A percentile compares a stretch with the other conserved stretches of the same genome.
Conservation (phyloP, 148 eudicot genomes). For the Persicaria tinctoria region DNA sequence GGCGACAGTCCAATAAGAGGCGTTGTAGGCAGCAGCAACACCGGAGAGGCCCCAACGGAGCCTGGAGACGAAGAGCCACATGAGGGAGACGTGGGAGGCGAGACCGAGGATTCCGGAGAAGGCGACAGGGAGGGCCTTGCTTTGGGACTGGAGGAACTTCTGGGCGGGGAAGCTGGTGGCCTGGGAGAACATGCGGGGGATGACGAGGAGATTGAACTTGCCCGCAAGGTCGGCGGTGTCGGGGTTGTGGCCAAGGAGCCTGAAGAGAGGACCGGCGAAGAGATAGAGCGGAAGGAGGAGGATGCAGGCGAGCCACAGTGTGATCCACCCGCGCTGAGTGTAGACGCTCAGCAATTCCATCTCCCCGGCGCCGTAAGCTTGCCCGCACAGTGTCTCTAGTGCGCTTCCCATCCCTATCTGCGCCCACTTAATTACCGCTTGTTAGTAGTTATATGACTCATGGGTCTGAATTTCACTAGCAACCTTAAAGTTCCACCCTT, state of each 20-base stretch:
- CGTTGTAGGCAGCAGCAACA: slow-evolving; percentile 55
- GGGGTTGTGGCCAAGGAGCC: slow-evolving; percentile 54
- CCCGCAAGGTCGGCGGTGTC: slow-evolving; percentile 67
- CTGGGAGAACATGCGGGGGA: slow-evolving; percentile 59
- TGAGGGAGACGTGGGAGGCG: slow-evolving; percentile 25
- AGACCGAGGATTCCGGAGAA: slow-evolving; percentile 43
- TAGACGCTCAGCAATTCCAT: slow-evolving; percentile 59
- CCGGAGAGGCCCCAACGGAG: slow-evolving; percentile 58
- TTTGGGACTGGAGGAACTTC: slow-evolving; percentile 74
- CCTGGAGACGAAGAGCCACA: slow-evolving; percentile 46
- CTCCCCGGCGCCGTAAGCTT: slow-evolving; percentile 83
- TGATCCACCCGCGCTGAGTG: slow-evolving; percentile 77
- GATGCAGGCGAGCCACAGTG: slow-evolving; percentile 35
- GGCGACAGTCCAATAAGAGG: slow-evolving; percentile 40
- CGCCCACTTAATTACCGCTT: slow-evolving; percentile 9
- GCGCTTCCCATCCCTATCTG: slow-evolving; percentile 96
- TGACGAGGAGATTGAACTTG: slow-evolving; percentile 31
- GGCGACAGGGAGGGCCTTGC: slow-evolving; percentile 50
- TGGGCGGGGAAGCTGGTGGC: slow-evolving; percentile 63
- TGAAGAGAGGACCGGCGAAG: slow-evolving; percentile 51
- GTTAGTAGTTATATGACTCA: too few species aligned
- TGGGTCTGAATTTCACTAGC: too few species aligned
- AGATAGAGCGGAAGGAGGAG: slow-evolving; percentile 55
- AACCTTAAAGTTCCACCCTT: too few species aligned
- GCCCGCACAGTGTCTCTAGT: slow-evolving; percentile 74